Conservation (phyloP, 371 early-diverging fungal species). For the Dinochytrium kinnereticum region DNA sequence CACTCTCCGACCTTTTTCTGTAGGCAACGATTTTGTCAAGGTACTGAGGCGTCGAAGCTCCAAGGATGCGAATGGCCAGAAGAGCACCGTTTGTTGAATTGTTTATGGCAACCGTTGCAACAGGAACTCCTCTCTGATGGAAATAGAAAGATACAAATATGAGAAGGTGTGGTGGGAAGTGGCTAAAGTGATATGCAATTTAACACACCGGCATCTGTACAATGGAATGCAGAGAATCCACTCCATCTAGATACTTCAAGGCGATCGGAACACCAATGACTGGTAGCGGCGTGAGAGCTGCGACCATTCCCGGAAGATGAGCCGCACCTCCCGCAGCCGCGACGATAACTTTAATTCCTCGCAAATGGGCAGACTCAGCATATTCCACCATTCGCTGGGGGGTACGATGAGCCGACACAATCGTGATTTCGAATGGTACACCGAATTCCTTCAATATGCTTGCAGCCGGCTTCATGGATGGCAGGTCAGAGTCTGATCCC, state of each 20-base stretch:
- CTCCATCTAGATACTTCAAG: conserved; percentile 89
- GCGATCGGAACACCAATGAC: conserved; percentile 97
- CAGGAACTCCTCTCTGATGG: conserved; percentile 90
- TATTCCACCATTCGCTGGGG: conserved; percentile 91
- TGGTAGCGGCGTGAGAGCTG: conserved; percentile 92
- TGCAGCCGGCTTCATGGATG: conserved; percentile 90
- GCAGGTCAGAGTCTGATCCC: conserved; percentile 97
- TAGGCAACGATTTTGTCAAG: conserved; percentile 78
- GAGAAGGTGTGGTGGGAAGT: background rate
- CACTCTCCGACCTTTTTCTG: conserved; percentile 76
- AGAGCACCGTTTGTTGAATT: conserved; percentile 95
- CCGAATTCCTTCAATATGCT: conserved; percentile 83
- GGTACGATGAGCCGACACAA: conserved; percentile 96
- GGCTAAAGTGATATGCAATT: background rate
- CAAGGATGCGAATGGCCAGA: conserved; percentile 92
- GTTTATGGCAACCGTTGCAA: conserved; percentile 96
- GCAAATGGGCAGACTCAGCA: conserved; percentile 81
- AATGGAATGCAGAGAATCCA: conserved; percentile 94
- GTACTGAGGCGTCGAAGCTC: conserved; percentile 74
- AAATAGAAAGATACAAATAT: background rate
- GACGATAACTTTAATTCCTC: conserved; percentile 93
- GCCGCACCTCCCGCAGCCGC: conserved; percentile 98
- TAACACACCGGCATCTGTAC: conserved; percentile 95
- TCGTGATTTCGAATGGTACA: conserved; percentile 92
- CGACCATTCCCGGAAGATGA: conserved; percentile 98